Evolutionary conservation across 768 basidiomycete genomes (phyloP).

Genomic region (Erythrobasidium yunnanense): DNA sequence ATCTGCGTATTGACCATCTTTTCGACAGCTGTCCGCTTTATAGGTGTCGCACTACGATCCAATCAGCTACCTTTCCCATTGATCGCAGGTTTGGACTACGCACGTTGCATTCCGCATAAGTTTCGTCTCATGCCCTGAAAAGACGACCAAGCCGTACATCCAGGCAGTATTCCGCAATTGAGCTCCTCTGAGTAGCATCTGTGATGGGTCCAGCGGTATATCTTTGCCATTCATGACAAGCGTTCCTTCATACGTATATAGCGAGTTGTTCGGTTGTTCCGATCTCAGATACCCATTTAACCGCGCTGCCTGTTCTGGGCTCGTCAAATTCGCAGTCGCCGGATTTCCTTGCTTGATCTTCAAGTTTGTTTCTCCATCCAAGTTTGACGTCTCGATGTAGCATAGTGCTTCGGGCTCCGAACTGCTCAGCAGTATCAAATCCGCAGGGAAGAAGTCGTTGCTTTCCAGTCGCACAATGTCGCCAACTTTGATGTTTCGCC

Average conservation of each 20-base stretch:
- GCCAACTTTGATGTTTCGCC: conserved; percentile 81
- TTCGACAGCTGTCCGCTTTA: conserved; percentile 93
- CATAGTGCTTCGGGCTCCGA: conserved; percentile 95
- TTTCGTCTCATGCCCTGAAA: conserved; percentile 96
- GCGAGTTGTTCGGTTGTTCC: conserved; percentile 92
- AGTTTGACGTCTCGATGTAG: conserved; percentile 93
- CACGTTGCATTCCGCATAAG: conserved; percentile 96
- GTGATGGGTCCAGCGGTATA: conserved; percentile 85
- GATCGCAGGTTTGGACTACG: conserved; percentile 40
- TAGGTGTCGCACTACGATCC: conserved; percentile 69
- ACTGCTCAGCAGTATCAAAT: conserved; percentile 71
- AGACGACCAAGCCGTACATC: conserved; percentile 87
- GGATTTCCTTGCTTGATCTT: conserved; percentile 95
- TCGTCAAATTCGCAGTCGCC: conserved; percentile 64
- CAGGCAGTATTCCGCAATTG: conserved; percentile 93
- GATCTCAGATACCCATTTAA: conserved; percentile 77
- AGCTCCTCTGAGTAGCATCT: conserved; percentile 83
- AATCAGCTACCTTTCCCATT: conserved; percentile 21
- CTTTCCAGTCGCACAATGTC: conserved; percentile 83
- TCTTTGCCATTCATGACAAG: conserved; percentile 52
- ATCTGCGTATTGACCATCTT: conserved; percentile 92
- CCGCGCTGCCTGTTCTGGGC: conserved; percentile 60
- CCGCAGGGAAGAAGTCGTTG: conserved; percentile 91
- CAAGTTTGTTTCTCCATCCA: conserved; percentile 96
- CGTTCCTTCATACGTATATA: conserved; percentile 78